Conservation (phyloP, 2,329 filamentous ascomycete species). For the Graphiopsis chlorocephala region DNA sequence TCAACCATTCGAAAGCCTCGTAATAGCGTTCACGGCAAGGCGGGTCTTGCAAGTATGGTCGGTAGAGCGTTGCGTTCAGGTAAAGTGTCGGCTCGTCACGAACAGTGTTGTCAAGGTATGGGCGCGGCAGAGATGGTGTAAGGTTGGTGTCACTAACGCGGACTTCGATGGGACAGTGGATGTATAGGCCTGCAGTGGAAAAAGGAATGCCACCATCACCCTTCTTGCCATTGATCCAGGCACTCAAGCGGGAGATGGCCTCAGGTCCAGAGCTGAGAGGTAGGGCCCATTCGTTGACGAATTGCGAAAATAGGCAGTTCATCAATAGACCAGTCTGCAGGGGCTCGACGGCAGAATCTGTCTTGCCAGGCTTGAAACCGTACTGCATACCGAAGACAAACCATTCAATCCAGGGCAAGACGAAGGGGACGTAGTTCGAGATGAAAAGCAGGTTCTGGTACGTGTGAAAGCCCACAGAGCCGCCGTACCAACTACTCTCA, state of each 20-base stretch:
- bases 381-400: constrained; percentile 98
- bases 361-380: constrained; percentile 71
- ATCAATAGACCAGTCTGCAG: constrained; percentile 80
- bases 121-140: constrained; percentile 48
- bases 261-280: constrained; percentile 84
- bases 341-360: constrained; percentile 73
- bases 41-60: constrained; percentile 75
- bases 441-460: constrained; percentile 89
- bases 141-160: constrained; percentile 69
- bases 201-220: constrained; percentile 70
- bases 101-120: constrained; percentile 71
- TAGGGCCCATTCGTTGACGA: constrained; percentile 96
- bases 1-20: constrained; percentile 84
- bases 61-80: constrained; percentile 85
- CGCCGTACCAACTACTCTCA: constrained; percentile 74
- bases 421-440: constrained; percentile 70
- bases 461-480: constrained; percentile 75
- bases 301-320: constrained; percentile 98
- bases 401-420: constrained; percentile 89
- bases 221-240: constrained; percentile 80
- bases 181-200: constrained; percentile 72
- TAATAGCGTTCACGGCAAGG: constrained; percentile 77
- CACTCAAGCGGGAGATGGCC: constrained; percentile 74
- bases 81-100: constrained; percentile 73
- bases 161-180: constrained; percentile 92